Evolutionary conservation across 1,284 basidiomycete genomes (phyloP), one percentile per base, ranked within the genome.

Genomic region (Exobasidium cylindrosporum): DNA sequence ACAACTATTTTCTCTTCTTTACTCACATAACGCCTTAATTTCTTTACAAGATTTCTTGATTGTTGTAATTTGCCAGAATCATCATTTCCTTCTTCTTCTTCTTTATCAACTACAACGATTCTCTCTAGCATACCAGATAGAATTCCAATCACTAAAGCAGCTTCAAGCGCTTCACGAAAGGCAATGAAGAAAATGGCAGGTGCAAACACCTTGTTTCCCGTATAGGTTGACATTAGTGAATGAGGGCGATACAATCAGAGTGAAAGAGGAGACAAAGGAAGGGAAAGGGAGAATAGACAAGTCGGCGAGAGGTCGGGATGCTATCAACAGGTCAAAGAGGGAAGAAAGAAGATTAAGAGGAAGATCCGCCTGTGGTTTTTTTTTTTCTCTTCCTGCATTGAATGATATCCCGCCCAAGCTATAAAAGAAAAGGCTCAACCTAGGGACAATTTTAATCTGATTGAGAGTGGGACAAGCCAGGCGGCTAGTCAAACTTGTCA

Each of bases 101-200:
- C 46, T 13, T 50, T 45, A 17, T 49, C 21, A 4, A 50, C 46
- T 7, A 68, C 60, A 32, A 77, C 70, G 28, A 77, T 65, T 40
- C 65, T 64, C 64, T 74, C 74, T 35, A 77, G 67, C 74, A 76
- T 74, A 47, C 74, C 74, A 6, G 68, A 60, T 28, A 78, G 69
- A 32, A 76, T 77, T 44, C 74, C 74, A 53, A 78, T 76, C 54
- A 78, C 73, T 31, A 78, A 65, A 11, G 76, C 65, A 10, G 76
- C 76, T 52, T 78, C 76, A 11, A 78, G 67, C 32, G 75, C 70
- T 64, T 78, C 76, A 10, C 76, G 57, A 14, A 72, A 76, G 31
- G 73, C 61, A 63, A 78, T 77, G 69, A 78, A 78, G 60, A 78
- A 77, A 69, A 78, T 78, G 7, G 69, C 68, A 1, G 73, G 73